phyloP scores from a whole-genome alignment of 2,329 filamentous ascomycete genomes.

The Ophiostoma populinum region DNA sequence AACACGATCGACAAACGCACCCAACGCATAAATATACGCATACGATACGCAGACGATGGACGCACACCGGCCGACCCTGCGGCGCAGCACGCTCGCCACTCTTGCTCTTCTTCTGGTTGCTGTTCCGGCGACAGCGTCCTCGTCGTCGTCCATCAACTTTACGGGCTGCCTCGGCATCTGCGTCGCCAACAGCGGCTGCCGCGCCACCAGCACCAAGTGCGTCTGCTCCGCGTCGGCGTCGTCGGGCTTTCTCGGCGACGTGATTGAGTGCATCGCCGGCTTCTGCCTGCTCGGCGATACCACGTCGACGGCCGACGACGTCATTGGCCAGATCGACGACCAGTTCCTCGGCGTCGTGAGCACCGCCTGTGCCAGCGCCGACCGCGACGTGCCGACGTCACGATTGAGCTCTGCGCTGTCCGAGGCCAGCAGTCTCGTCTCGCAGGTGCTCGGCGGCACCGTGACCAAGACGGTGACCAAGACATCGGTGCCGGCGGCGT shows the following conservation, averaged over 20 bases:
- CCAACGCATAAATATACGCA: too few species aligned
- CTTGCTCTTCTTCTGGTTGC: too few species aligned
- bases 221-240: constrained; percentile 7
- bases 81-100: too few species aligned
- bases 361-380: constrained; percentile 4
- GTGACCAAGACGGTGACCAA: background rate
- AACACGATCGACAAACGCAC: too few species aligned
- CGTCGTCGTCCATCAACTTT: too few species aligned
- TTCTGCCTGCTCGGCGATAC: constrained; percentile 7
- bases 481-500: background rate
- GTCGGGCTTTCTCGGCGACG: constrained; percentile 7
- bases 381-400: constrained; percentile 3
- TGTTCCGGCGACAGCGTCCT: too few species aligned
- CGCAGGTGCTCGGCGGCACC: background rate
- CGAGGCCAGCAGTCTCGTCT: constrained; percentile 8
- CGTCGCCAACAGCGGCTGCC: constrained; percentile 9
- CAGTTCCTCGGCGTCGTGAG: constrained; percentile 8
- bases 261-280: constrained; percentile 9
- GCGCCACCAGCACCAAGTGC: constrained; percentile 5
- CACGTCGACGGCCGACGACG: background rate
- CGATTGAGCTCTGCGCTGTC: constrained; percentile 7
- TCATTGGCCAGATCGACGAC: constrained; percentile 3
- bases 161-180: constrained; percentile 9
- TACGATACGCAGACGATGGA: too few species aligned
- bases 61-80: too few species aligned